Base-by-base conservation (phyloP, 495 filamentous ascomycete species). In the Parachaetomium inaequale region DNA sequence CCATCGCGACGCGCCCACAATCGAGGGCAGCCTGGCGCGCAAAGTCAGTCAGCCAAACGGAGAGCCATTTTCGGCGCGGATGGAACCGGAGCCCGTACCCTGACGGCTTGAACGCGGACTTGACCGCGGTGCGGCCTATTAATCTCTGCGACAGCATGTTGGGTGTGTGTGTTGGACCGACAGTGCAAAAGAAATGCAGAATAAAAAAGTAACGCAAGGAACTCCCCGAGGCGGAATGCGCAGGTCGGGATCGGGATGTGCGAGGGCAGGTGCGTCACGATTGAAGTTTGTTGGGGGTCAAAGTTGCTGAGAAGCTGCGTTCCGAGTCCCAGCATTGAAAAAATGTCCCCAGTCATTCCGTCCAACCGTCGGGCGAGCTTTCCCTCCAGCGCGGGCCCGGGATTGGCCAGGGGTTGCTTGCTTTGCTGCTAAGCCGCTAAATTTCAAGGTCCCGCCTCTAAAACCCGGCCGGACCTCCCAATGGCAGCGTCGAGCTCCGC, bases 91-190 rank as follows among this genome's bases (percentile, higher is more conserved):
- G n/a, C 66, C 45, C 34, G 15, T 77, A 84, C 81, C 79, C 76
- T 55, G 78, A 77, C 62, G 73, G 74, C 62, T 79, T 78, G 76
- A 90, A 80, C 67, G 82, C 82, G 76, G 87, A 81, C 82, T 84
- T 85, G 72, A 85, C 83, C 66, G 82, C 77, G 66, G 83, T 77
- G 79, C 86, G 82, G 66, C 87, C 85, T 76, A 91, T 75, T 72
- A 89, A 77, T 76, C 85, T 78, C 64, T 76, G 84, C 62, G 88
- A 83, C 76, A 92, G 85, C 90, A 94, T 93, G 8, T 53, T 72
- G 55, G 55, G 4, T 55, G 54, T 29, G 36, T 58, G 17, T 40
- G 21, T 50, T 40, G 7, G 40, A 58, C 26, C 25, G 36, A 26
- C 23, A 8, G 17, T 42, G 54, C 58, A 55, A 50, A 42, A 50